Evolutionary conservation across 768 basidiomycete species (phyloP).

Genomic region (Antrodiella citrinella): DNA sequence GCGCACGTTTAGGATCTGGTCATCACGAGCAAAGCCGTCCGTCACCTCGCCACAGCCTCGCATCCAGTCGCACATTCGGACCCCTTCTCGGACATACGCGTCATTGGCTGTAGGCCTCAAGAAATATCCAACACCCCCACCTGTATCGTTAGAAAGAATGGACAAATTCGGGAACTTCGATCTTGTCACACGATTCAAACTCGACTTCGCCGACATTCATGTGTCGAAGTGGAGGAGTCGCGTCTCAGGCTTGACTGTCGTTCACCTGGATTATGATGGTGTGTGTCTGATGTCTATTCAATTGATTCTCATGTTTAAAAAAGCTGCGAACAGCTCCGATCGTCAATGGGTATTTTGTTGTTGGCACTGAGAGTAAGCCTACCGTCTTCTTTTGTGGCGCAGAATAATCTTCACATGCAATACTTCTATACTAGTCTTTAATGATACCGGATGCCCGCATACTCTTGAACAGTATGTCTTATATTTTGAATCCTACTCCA

Average conservation of each 20-base stretch:
- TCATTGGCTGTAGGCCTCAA: constrained; percentile 1
- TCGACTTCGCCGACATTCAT: constrained; percentile 72
- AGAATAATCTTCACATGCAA: background rate
- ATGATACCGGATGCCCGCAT: constrained; percentile 93
- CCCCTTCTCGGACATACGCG: background rate
- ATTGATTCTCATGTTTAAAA: constrained; percentile 13
- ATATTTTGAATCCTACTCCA: background rate
- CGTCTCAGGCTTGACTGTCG: constrained; percentile 79
- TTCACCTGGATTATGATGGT: constrained; percentile 91
- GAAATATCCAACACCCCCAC: constrained; percentile 13
- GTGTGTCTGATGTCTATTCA: constrained; percentile 11
- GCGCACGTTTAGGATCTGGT: background rate
- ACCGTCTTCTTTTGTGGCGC: constrained; percentile 2
- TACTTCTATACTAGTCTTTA: constrained; percentile 69
- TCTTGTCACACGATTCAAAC: constrained; percentile 63
- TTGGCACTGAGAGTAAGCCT: constrained; percentile 78
- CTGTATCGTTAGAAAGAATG: background rate
- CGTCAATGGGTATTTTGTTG: constrained; percentile 86
- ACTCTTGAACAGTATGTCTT: constrained; percentile 87
- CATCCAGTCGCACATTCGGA: background rate
- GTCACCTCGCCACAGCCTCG: background rate
- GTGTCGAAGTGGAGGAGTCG: constrained; percentile 88
- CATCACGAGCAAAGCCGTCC: constrained; percentile 1
- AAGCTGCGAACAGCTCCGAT: constrained; percentile 57
- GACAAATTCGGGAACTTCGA: constrained; percentile 69